Conservation (phyloP, 306 rosid species). For the Purshia tridentata region DNA sequence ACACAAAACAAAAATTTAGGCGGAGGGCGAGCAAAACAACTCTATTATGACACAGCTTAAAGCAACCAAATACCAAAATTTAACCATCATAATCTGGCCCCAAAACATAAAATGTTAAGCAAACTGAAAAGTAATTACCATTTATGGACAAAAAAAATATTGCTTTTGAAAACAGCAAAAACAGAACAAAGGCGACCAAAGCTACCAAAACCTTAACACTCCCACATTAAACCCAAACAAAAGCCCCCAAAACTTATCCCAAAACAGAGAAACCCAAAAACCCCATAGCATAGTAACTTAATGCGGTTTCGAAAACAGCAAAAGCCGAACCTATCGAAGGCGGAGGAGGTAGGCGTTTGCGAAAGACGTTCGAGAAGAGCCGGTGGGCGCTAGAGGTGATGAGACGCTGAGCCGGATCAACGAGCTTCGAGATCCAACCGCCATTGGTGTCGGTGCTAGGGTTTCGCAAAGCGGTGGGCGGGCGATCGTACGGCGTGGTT, state of each 20-base stretch:
- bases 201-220: background rate
- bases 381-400: slow-evolving; percentile 59
- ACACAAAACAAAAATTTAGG: background rate
- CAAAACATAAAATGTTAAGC: background rate
- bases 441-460: slow-evolving; percentile 27
- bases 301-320: background rate
- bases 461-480: slow-evolving; percentile 53
- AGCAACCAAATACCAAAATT: background rate
- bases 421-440: slow-evolving; percentile 84
- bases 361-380: slow-evolving; percentile 71
- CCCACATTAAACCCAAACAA: slow-evolving; percentile 13
- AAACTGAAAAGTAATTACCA: background rate
- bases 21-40: background rate
- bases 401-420: slow-evolving; percentile 90
- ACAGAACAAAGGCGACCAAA: background rate
- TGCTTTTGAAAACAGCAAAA: background rate
- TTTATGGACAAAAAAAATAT: background rate
- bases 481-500: slow-evolving; percentile 89
- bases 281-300: background rate
- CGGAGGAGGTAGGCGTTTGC: slow-evolving; percentile 72
- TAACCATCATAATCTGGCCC: background rate
- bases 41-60: background rate
- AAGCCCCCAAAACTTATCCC: background rate
- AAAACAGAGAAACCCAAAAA: background rate
- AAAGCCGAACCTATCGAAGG: slow-evolving; percentile 17